Base-by-base conservation (phyloP, 2,329 filamentous ascomycete genomes). In the Fusarium dlaminii region DNA sequence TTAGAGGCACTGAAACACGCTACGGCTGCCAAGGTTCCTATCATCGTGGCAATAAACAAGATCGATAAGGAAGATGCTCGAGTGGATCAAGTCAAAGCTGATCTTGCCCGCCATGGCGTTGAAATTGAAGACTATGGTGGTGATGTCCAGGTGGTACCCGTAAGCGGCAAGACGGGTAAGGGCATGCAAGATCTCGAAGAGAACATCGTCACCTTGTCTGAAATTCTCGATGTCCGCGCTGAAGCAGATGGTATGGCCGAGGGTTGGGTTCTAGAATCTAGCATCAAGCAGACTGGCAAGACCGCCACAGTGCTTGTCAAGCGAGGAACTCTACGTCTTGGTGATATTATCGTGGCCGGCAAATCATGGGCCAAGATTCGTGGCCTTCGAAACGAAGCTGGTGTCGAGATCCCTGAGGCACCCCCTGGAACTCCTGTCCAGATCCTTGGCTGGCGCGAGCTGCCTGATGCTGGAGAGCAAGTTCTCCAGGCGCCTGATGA, bases 21-120 rank as follows among this genome's bases (percentile, higher is more conserved):
- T 13, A 93, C 92, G 64, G 88, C 90, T 36, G 94, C 96, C 57
- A 92, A 93, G 70, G 96, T 98, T 2, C 96, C 96, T 10, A 96
- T 99, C 56, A 98, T 99, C 66, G 96, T 99, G 57, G 97, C 97
- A 22, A 96, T 98, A 84, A 99, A 96, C 86, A 99, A 99, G 84
- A 90, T 98, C 58, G 96, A 99, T 84, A 98, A 96, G 83, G 90
- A 93, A 68, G 92, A 94, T 68, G 92, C 93, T 10, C 90, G 94
- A 58, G 84, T 95, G 17, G 93, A 98, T 46, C 89, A 90, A 54
- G 95, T 98, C 71, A 98, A 98, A 84, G 87, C 92, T 63, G 96
- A 98, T 81, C 90, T 99, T 30, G 90, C 93, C 14, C 87, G 91
- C 5, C 88, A 98, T 78, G 94, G 93, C 13, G 91, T 99, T 36